phyloP scores from a whole-genome alignment of 805 yeast species.

The Metschnikowia bowlesiae region DNA sequence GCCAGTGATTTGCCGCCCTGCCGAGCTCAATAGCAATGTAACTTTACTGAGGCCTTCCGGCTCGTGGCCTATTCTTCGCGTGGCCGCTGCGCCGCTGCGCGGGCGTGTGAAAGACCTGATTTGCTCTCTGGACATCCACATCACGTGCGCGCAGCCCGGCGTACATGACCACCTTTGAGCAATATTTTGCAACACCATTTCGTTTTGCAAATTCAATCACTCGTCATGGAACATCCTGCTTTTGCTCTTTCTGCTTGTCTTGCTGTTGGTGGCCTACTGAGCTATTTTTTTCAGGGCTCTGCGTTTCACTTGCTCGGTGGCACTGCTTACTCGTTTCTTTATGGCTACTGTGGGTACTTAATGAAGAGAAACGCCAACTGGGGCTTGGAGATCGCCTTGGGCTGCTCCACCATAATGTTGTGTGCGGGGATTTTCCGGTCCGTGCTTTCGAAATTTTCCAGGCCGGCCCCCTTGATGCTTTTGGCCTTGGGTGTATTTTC shows the following conservation, averaged over 20 bases:
- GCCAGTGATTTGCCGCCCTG: neutral
- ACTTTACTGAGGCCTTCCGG: neutral
- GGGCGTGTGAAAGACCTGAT: neutral
- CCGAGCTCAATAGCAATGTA: neutral
- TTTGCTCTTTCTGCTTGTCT: constrained; percentile 66
- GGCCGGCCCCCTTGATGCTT: constrained; percentile 72
- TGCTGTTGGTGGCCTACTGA: constrained; percentile 67
- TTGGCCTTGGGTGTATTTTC: constrained; percentile 60
- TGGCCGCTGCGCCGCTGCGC: constrained; percentile 1
- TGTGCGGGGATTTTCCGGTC: constrained; percentile 75
- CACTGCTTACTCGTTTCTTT: constrained; percentile 50
- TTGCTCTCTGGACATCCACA: neutral
- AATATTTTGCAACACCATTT: too few species aligned
- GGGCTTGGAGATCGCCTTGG: constrained; percentile 79
- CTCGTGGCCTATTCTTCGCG: neutral
- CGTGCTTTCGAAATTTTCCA: constrained; percentile 50
- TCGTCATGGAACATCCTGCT: constrained; percentile 68
- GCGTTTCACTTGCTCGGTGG: constrained; percentile 82
- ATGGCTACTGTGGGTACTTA: constrained; percentile 72
- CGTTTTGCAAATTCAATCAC: neutral
- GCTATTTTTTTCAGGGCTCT: constrained; percentile 64
- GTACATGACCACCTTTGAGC: neutral
- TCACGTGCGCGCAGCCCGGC: neutral
- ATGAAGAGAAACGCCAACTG: constrained; percentile 66
- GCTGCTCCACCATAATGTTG: constrained; percentile 60